Evolutionary conservation across 768 basidiomycete species (phyloP).

Genomic region (Serendipita sp.): DNA sequence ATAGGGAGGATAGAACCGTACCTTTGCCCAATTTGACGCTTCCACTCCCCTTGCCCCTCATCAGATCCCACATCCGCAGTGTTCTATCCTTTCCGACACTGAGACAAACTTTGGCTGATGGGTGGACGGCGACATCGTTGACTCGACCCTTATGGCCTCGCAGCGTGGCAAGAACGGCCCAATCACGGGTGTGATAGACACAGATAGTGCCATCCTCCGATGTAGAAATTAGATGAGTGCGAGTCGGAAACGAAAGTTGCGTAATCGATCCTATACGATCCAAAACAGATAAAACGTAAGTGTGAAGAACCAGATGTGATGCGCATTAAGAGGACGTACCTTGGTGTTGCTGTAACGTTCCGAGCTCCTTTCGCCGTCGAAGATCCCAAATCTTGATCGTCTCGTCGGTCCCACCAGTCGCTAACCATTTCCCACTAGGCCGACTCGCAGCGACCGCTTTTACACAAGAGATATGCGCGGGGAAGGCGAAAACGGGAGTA

Average conservation of each 20-base stretch:
- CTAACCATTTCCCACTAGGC: conserved; percentile 87
- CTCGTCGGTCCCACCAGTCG: conserved; percentile 91
- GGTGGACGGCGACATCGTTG: conserved; percentile 82
- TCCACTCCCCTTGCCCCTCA: conserved; percentile 81
- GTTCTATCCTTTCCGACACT: conserved; percentile 84
- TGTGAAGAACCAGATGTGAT: background rate
- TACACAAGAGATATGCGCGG: conserved; percentile 87
- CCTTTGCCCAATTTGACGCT: conserved; percentile 84
- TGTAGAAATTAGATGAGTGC: conserved; percentile 78
- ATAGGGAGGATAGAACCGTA: background rate
- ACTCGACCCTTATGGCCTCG: conserved; percentile 91
- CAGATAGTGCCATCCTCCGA: conserved; percentile 87
- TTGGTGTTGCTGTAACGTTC: conserved; percentile 87
- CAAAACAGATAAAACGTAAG: background rate
- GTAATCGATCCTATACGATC: conserved; percentile 68
- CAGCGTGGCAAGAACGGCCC: conserved; percentile 72
- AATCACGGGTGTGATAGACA: conserved; percentile 86
- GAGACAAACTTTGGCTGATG: conserved; percentile 78
- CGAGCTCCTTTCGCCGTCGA: conserved; percentile 79
- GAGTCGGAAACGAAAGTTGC: conserved; percentile 67
- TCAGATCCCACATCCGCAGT: conserved; percentile 96
- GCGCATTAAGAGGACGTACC: conserved; percentile 31
- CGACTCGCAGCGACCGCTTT: conserved; percentile 83
- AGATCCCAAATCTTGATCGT: conserved; percentile 96
- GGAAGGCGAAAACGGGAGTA: conserved; percentile 86